Base-by-base conservation (phyloP, 495 filamentous ascomycete species). In the Lepraria neglecta region DNA sequence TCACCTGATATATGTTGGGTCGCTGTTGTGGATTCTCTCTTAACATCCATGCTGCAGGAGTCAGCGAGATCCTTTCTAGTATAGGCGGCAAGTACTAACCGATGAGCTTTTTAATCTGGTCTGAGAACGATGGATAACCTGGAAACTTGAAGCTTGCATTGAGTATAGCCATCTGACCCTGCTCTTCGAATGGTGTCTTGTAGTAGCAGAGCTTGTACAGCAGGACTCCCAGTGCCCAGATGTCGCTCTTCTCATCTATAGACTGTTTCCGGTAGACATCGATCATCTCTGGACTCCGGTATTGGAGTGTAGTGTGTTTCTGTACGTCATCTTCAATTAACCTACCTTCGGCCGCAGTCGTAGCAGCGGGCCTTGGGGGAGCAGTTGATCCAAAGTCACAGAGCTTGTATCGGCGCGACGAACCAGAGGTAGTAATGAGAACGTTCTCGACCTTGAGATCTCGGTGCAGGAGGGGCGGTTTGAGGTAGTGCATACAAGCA, bases 141-240 rank as follows among this genome's bases (percentile, higher is more conserved):
- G 95, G 95, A 71, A 87, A 97, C 71, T 90, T 94, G 83, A 88
- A 98, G 68, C 82, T 95, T 45, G 95, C 94, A 70, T 97, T 97
- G 45, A 98, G 77, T 65, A 98, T 98, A n/a, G 94, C 94, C 75
- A 97, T 89, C 75, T 96, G 92, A 21, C 94, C 94, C 66, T 94
- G 89, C 59, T 97, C 95, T 74, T 98, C 94, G 69, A 98, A 98
- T 4, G 94, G 94, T 10, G 94, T 98, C 31, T 95, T 98, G 76
- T 97, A 98, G 77, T 97, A 98, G 76, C 94, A 98, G 58, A 98
- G 80, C 78, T 98, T 98, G 78, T 97, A 98, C 53, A 98, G 77
- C 52, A 98, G 78, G 35, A 98, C 94, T 15, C 94, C 94, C 44
- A 98, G 78, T 1, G 94, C 94, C 94, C 94, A 98, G 21, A 98